These are phyloP conservation scores for Sarocladiaceae sp. DNA, from an alignment of 2,329 filamentous ascomycete genomes.

Conservation along the genomic window DNA sequence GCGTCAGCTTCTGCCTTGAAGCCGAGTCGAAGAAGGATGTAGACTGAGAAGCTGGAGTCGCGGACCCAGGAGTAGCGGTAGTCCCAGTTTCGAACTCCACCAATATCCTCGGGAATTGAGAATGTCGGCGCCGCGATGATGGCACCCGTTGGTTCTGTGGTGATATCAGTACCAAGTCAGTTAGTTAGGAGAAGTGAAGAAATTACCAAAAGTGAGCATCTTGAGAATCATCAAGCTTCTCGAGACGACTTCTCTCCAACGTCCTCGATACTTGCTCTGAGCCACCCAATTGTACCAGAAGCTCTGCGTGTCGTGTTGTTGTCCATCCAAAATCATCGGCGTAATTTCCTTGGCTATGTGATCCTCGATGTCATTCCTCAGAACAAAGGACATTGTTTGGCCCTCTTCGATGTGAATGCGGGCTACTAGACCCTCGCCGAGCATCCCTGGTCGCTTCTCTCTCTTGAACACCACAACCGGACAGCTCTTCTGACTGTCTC, in stretches of 20 bases:
- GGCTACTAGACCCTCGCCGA: constrained; percentile 60
- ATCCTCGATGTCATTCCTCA: constrained; percentile 57
- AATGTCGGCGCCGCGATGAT: constrained; percentile 76
- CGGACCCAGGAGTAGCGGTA: constrained; percentile 77
- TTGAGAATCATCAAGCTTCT: constrained; percentile 72
- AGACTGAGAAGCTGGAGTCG: constrained; percentile 74
- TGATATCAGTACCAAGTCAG: neutral
- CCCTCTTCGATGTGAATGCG: constrained; percentile 58
- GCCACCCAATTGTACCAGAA: constrained; percentile 74
- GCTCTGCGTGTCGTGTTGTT: constrained; percentile 65
- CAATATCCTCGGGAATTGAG: constrained; percentile 70
- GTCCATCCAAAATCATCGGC: constrained; percentile 49
- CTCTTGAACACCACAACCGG: constrained; percentile 54
- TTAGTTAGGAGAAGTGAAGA: too few relatives aligned
- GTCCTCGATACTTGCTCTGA: constrained; percentile 65
- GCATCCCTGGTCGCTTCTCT: constrained; percentile 44
- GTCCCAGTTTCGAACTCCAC: constrained; percentile 64
- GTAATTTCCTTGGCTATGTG: constrained; percentile 57
- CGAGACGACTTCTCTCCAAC: constrained; percentile 67
- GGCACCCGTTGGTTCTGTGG: constrained; percentile 65
- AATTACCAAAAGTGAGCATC: constrained; percentile 60
- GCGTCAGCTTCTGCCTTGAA: constrained; percentile 73
- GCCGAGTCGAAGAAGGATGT: constrained; percentile 71
- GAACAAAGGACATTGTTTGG: constrained; percentile 64
- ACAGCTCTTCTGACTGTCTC: constrained; percentile 33